Evolutionary conservation across 2,329 filamentous ascomycete species (phyloP).

Genomic region (Pseudogymnoascus pannorum): DNA sequence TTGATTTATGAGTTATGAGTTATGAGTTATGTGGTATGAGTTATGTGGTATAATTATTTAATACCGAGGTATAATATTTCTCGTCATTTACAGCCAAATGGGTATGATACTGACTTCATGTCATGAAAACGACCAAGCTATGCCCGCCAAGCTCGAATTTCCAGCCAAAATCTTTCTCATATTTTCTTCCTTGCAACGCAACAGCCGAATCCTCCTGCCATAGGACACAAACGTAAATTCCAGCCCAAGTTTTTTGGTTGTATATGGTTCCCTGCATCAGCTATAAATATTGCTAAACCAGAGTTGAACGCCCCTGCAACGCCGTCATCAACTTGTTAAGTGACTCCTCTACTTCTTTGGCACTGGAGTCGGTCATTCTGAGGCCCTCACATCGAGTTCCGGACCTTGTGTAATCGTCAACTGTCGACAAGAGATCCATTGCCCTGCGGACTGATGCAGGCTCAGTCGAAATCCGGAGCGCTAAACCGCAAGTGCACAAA

Average conservation of each 20-base stretch:
- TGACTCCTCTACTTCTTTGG: neutral
- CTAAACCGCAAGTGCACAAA: slow-evolving; percentile 18
- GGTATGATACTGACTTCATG: neutral
- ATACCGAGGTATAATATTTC: neutral
- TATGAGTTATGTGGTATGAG: neutral
- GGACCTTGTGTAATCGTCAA: slow-evolving; percentile 19
- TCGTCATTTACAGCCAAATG: neutral
- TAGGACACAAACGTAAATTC: neutral
- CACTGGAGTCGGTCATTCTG: slow-evolving; percentile 6
- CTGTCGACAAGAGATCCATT: slow-evolving; percentile 4
- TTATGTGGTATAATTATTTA: neutral
- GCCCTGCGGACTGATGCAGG: slow-evolving; percentile 11
- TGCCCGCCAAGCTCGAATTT: neutral
- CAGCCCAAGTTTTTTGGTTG: neutral
- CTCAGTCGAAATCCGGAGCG: slow-evolving; percentile 15
- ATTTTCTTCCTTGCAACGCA: neutral
- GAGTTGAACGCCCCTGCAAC: neutral
- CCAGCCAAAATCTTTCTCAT: neutral
- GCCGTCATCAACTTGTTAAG: neutral
- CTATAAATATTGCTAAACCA: neutral
- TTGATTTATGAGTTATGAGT: neutral
- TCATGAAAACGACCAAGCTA: neutral
- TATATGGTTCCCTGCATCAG: neutral
- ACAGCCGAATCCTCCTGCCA: neutral
- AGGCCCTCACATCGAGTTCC: slow-evolving; percentile 18